Percentiles rank a stretch among this genome's conserved stretches.
Evolutionary conservation across 495 filamentous ascomycete genomes (phyloP).

Genomic region (Penicillium silybi): DNA sequence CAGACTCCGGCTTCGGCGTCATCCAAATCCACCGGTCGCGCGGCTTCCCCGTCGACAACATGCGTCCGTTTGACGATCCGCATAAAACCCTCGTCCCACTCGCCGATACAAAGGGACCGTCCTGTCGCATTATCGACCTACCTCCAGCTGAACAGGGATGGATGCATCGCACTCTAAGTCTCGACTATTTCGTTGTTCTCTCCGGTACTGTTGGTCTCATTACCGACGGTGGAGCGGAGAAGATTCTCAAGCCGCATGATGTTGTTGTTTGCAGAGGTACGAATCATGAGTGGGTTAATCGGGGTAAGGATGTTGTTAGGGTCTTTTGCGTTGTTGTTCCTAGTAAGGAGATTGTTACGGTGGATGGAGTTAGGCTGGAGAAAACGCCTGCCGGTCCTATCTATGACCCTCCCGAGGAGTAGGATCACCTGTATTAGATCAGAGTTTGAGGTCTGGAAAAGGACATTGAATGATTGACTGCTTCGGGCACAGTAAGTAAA

Average conservation of each 20-base stretch:
- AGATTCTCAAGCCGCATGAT: conserved; percentile 22
- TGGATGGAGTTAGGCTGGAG: conserved; percentile 14
- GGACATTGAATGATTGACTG: too few relatives aligned
- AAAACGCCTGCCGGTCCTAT: conserved; percentile 22
- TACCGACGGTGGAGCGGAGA: conserved; percentile 22
- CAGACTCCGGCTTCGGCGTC: conserved; percentile 19
- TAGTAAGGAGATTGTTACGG: conserved; percentile 17
- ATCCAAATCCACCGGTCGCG: conserved; percentile 27
- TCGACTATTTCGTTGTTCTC: conserved; percentile 23
- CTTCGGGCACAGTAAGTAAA: too few relatives aligned
- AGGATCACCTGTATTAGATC: neutral
- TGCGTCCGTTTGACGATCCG: conserved; percentile 15
- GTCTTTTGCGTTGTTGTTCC: conserved; percentile 23
- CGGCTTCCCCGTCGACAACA: conserved; percentile 23
- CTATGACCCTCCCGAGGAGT: conserved; percentile 20
- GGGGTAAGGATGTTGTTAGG: conserved; percentile 16
- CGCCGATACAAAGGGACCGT: conserved; percentile 26
- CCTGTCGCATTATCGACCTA: conserved; percentile 20
- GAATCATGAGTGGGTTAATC: conserved; percentile 29
- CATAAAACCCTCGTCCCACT: conserved; percentile 23
- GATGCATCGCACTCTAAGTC: conserved; percentile 27
- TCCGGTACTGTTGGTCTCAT: conserved; percentile 19
- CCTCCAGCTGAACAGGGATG: conserved; percentile 19
- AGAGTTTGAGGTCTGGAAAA: too few relatives aligned
- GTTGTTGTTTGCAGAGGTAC: conserved; percentile 22